Conservation (phyloP, 2,329 filamentous ascomycete species). For the Colletotrichum plurivorum region DNA sequence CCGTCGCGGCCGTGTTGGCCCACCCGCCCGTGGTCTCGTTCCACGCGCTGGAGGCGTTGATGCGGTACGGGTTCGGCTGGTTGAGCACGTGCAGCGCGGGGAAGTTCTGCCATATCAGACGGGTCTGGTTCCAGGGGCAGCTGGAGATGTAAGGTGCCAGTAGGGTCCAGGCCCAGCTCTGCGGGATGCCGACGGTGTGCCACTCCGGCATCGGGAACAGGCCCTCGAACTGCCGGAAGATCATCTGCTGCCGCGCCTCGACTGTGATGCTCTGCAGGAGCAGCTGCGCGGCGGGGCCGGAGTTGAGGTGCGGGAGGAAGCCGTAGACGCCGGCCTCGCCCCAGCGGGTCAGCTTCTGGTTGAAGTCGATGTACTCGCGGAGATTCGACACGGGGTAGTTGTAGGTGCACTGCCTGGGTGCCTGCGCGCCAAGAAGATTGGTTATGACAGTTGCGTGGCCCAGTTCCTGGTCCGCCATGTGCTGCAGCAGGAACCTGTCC, state of each 20-base stretch:
- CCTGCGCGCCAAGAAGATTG: conserved; percentile 81
- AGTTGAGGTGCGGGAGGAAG: conserved; percentile 83
- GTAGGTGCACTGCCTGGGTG: conserved; percentile 83
- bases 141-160: conserved; percentile 85
- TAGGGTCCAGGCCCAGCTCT: conserved; percentile 88
- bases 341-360: conserved; percentile 86
- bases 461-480: conserved; percentile 83
- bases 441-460: conserved; percentile 83
- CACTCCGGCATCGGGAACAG: conserved; percentile 87
- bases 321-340: conserved; percentile 87
- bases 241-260: conserved; percentile 86
- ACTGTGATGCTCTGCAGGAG: conserved; percentile 83
- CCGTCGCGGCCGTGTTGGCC: conserved; percentile 67
- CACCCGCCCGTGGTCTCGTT: conserved; percentile 76
- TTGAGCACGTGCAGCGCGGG: conserved; percentile 80
- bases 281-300: conserved; percentile 79
- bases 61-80: conserved; percentile 80
- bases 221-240: conserved; percentile 86
- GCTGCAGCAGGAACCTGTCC: conserved; percentile 79
- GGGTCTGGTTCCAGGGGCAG: conserved; percentile 80
- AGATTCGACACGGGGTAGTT: conserved; percentile 84
- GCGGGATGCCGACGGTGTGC: conserved; percentile 85
- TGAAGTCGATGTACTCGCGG: conserved; percentile 85
- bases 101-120: conserved; percentile 88
- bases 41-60: conserved; percentile 72